Conservation (phyloP, 345 rosid genomes). For the Lepidium aucheri region DNA sequence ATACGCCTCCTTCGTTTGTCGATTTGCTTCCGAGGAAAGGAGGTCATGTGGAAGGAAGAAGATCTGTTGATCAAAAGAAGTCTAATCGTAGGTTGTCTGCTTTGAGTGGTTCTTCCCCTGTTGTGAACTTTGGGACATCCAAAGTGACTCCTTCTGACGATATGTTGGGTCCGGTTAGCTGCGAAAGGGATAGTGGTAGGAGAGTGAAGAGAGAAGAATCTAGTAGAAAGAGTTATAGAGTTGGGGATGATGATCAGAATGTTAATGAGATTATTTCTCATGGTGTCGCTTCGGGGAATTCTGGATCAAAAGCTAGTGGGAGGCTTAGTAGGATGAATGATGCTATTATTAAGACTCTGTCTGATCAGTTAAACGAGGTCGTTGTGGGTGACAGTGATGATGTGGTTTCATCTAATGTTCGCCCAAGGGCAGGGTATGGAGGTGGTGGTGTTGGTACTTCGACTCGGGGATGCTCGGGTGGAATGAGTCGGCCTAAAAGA, state of each 20-base stretch:
- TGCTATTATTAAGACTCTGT: constrained; percentile 44
- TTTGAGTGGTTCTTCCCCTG: constrained; percentile 53
- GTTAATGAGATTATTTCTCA: constrained; percentile 27
- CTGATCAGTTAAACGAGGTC: constrained; percentile 59
- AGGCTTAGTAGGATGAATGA: constrained; percentile 16
- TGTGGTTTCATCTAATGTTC: constrained; percentile 67
- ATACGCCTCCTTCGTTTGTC: constrained; percentile 54
- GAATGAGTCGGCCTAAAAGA: constrained; percentile 49
- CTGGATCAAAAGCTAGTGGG: constrained; percentile 48
- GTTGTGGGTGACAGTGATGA: constrained; percentile 58
- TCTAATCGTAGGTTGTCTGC: constrained; percentile 58
- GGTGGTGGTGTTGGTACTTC: constrained; percentile 20
- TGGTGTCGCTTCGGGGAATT: constrained; percentile 42
- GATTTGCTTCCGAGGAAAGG: constrained; percentile 69
- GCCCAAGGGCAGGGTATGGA: constrained; percentile 34
- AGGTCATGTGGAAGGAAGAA: constrained; percentile 41
- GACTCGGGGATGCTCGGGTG: constrained; percentile 35
- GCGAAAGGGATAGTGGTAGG: constrained; percentile 49
- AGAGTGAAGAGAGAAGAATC: constrained; percentile 66
- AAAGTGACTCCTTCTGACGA: constrained; percentile 49
- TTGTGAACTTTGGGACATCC: constrained; percentile 43
- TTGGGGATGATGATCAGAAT: constrained; percentile 33
- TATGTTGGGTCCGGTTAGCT: constrained; percentile 35
- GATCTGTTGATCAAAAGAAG: constrained; percentile 45
- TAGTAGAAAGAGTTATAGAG: constrained; percentile 41